Base-by-base conservation (phyloP, 179 eudicot species). In the Actinidia chinensis region DNA sequence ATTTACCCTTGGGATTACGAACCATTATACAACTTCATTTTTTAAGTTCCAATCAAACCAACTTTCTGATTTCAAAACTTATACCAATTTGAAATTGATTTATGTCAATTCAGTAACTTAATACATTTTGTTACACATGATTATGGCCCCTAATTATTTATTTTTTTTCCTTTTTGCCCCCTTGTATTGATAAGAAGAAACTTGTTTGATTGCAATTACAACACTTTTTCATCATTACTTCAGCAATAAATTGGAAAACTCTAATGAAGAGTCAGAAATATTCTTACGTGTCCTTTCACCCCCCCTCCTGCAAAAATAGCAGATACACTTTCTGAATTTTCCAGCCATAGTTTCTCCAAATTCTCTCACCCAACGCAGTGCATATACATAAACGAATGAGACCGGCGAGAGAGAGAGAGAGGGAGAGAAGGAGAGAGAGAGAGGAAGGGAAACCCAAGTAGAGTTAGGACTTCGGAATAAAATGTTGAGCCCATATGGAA, bases 251-350 rank as follows among this genome's bases (percentile, higher is more conserved):
- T 50, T 76, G 68, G 46, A 75, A 61, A 11, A 43, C 42, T 33
- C 44, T 64, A 33, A 64, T 5, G 44, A 33, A 64, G 9, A 64
- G 68, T 64, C 18, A 3, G 64, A 23, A n/a, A 67, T n/a, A n/a
- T 5, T 46, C 83, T 43, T 79, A 85, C 87, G n/a, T n/a, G n/a
- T n/a, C n/a, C n/a, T n/a, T n/a, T n/a, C 73, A 4, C 40, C 13
- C 55, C 43, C 42, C 63, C 78, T 48, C 23, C 47, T 22, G 82
- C 54, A 71, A 85, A 85, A 85, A 85, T 74, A 82, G 28, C 78
- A 78, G 51, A 82, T 82, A 82, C 87, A 85, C 42, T 80, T 85
- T 58, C 71, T 85, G 36, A 85, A 56, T 25, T 75, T 82, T 68
- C 81, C 79, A 6, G 79, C 78, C 87, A 85, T 79, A 54, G 10